Evolutionary conservation across 345 rosid species (phyloP).

Genomic region (Cardamine chenopodiifolia): DNA sequence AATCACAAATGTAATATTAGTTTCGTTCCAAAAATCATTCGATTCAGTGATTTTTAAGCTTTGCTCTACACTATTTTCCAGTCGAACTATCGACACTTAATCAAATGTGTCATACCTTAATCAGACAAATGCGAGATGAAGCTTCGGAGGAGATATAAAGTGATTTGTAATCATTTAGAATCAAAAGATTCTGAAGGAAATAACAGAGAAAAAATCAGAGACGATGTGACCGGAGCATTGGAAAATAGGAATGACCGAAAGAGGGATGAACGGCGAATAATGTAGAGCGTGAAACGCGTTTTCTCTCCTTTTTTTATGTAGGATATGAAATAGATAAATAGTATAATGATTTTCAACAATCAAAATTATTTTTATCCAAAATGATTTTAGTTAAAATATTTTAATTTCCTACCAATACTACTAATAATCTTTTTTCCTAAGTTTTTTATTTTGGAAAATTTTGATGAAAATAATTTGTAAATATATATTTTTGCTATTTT

Average conservation of each 20-base stretch:
- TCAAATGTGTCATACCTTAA: background rate
- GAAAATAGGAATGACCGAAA: constrained; percentile 22
- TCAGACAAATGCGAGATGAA: background rate
- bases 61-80: no score
- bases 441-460: background rate
- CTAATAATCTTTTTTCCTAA: background rate
- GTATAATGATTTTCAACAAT: no score
- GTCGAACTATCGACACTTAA: no score
- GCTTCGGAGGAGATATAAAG: background rate
- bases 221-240: constrained; percentile 29
- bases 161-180: background rate
- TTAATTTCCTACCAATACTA: background rate
- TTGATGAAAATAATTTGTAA: background rate
- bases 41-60: no score
- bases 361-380: background rate
- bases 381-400: background rate
- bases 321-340: no score
- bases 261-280: constrained; percentile 5
- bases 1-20: no score
- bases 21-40: no score
- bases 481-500: background rate
- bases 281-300: background rate
- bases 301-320: background rate
- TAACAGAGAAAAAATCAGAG: background rate
- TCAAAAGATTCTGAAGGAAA: constrained; percentile 27